Base-by-base conservation (phyloP, 2,329 filamentous ascomycete species). In the Chrysosporium keratinophilum region DNA sequence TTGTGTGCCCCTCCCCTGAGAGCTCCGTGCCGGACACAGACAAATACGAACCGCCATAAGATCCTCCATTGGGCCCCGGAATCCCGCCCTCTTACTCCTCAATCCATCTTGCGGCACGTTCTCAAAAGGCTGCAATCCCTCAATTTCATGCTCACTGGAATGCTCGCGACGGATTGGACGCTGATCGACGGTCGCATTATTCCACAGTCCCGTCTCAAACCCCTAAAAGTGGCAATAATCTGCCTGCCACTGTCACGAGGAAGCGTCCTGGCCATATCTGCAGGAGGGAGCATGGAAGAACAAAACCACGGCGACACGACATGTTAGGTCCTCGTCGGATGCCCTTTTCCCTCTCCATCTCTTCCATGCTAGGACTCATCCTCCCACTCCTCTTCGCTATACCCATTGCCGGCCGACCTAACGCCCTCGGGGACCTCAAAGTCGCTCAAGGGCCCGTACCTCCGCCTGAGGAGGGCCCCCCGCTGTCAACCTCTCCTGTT, bases 391-490 rank as follows among this genome's bases (percentile, higher is more conserved):
- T 44, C 35, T 48, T 54, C 33, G 35, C 51, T 37, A 23, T 34
- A 15, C 37, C 15, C n/a, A 54, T 20, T 39, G 37, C 51, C 1
- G 43, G 35, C 45, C 44, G 51, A 42, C 51, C 51, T 17, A 15
- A 47, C 37, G 43, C 57, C 46, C 20, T 55, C 37, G 53, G 56
- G 53, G 20, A 46, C 17, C 31, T 80, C 51, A 63, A 69, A 58
- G 77, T 81, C 64, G 75, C 80, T 63, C 75, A 75, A 59, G 72
- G 71, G 58, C 79, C 80, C 46, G 77, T 81, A 34, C 80, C 81
- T 41, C 68, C 80, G 50, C 76, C 80, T 54, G 76, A 81, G 67
- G 72, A 82, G 69, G 80, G 80, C 6, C 78, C 83, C 55, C 73
- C 78, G 7, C 67, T 82, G 43, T 82, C 82, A 40, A 74, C 75